Percentiles rank a stretch among this genome's conserved stretches.
These are phyloP conservation scores for Chlamydomonas schloesseri DNA, from an alignment of 139 green algal species.

Conservation along the genomic window DNA sequence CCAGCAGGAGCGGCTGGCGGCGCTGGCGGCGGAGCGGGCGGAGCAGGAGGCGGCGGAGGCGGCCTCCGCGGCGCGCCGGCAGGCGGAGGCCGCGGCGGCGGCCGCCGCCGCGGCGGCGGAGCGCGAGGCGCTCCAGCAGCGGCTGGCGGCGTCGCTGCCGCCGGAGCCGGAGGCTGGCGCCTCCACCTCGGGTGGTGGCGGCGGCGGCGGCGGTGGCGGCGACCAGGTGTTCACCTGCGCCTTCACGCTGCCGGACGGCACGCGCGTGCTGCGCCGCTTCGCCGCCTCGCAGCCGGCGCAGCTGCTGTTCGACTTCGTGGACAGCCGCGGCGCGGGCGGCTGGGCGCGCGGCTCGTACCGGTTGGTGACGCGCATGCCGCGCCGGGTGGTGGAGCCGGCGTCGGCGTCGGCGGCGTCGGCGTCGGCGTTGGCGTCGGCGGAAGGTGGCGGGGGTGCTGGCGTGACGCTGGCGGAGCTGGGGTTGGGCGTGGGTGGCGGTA, in stretches of 20 bases:
- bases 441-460: too few species aligned
- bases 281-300: background rate
- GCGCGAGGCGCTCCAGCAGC: conserved; percentile 30
- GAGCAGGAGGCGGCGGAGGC: conserved; percentile 21
- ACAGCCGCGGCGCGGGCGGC: conserved; percentile 55
- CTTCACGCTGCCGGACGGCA: conserved; percentile 81
- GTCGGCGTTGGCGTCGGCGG: background rate
- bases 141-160: conserved; percentile 56
- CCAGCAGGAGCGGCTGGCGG: conserved; percentile 47
- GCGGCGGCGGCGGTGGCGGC: too few species aligned
- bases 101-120: conserved; percentile 24
- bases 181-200: background rate
- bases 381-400: conserved; percentile 57
- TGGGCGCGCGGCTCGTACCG: conserved; percentile 61
- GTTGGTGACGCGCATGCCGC: conserved; percentile 79
- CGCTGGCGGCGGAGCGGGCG: conserved; percentile 25
- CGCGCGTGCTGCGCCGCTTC: conserved; percentile 69
- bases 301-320: conserved; percentile 80
- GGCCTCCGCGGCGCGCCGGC: conserved; percentile 25
- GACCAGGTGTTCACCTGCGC: conserved; percentile 55
- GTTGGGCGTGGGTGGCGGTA: conserved; percentile 29
- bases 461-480: conserved; percentile 50
- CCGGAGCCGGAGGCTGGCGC: conserved; percentile 57
- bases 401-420: background rate
- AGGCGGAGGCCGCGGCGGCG: conserved; percentile 26